Base-by-base conservation (phyloP, 1,284 basidiomycete species). In the Sporisorium sorghi region DNA sequence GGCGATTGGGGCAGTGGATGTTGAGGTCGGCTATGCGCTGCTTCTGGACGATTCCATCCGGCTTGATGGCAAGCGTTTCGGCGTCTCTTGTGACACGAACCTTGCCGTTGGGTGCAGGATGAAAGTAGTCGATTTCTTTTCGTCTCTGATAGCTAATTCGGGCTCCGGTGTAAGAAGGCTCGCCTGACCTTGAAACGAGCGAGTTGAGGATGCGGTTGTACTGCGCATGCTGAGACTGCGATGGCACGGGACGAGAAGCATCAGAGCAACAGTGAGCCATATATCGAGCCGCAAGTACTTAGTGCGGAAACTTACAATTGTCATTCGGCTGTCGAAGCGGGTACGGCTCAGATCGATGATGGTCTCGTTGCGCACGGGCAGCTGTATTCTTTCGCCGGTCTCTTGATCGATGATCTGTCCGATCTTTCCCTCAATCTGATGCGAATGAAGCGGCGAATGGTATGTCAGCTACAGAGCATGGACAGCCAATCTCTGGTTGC, bases 311-410 rank as follows among this genome's bases (percentile, higher is more conserved):
- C 91, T 84, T 84, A 94, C 93, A 75, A 88, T 86, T 47, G 90
- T 89, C 94, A 99, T 96, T 80, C 94, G 94, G 64, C 93, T 92
- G 82, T 94, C 91, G 84, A 98, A 98, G 3, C 78, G 68, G n/a
- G 75, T 71, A 6, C 69, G 61, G 9, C 55, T 60, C 15, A 77
- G 63, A 46, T 47, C 89, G 88, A 88, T 73, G 55, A 86, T 92
- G 43, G 92, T 92, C 85, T 99, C 96, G 37, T 90, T 91, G 55
- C 91, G 87, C 8, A 94, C 89, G 6, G 95, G 95, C 53, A 93
- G 85, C 53, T 83, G 75, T 39, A 87, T 79, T 40, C 93, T 87
- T 76, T 88, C 86, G 17, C 89, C 89, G 14, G 87, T 86, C 26
- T 73, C 78, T 55, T 87, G 87, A 57, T 94, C 90, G 65, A 89